These are phyloP conservation scores for Paramecium octaurelia DNA, from an alignment of 73 alveolate genomes.

Conservation along the genomic window DNA sequence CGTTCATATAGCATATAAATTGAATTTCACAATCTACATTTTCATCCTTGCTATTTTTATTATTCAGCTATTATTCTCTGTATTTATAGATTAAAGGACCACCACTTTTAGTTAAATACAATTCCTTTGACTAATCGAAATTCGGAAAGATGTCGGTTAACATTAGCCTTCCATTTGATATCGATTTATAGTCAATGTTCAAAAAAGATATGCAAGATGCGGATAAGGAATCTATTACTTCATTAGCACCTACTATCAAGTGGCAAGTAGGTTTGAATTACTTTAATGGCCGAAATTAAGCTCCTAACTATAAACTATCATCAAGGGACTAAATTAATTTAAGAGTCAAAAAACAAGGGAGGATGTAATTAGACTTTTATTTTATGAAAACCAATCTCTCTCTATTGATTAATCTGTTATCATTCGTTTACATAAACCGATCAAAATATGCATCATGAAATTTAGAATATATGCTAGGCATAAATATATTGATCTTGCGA, in stretches of 20 bases:
- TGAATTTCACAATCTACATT: neutral
- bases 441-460: conserved; percentile 41
- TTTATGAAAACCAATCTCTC: conserved; percentile 40
- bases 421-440: conserved; percentile 31
- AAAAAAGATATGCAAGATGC: conserved; percentile 17
- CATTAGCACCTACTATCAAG: neutral
- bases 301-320: conserved; percentile 27
- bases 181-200: conserved; percentile 15
- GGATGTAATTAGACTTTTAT: conserved; percentile 35
- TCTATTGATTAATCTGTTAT: neutral
- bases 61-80: neutral
- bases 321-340: conserved; percentile 36
- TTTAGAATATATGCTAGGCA: conserved; percentile 53
- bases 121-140: neutral
- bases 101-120: neutral
- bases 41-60: neutral
- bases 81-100: neutral
- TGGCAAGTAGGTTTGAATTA: neutral
- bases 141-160: conserved; percentile 32
- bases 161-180: neutral
- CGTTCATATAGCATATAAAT: neutral
- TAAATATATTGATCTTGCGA: conserved; percentile 38
- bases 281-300: neutral
- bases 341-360: conserved; percentile 33
- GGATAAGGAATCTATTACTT: conserved; percentile 39